These are phyloP conservation scores for Wickerhamiella parazyma DNA, from an alignment of 805 yeast species.

Conservation along the genomic window DNA sequence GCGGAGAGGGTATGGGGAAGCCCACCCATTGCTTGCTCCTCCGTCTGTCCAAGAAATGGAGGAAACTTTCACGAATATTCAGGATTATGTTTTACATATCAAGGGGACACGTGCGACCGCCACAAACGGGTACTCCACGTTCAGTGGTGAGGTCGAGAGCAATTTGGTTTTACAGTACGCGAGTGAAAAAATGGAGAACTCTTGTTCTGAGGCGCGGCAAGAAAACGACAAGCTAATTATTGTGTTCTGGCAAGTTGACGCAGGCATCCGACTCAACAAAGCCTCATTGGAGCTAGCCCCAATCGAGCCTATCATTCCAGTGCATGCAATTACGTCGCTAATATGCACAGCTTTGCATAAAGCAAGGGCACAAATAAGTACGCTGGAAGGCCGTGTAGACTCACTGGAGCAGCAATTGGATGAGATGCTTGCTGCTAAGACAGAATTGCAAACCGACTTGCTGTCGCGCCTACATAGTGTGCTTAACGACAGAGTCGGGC, in stretches of 20 bases:
- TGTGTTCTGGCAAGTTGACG: slow-evolving; percentile 1
- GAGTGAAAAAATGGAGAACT: background rate
- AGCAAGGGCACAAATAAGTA: background rate
- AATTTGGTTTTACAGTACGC: background rate
- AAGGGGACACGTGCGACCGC: background rate
- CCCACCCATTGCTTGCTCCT: background rate
- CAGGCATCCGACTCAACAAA: background rate
- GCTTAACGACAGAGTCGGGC: too few species aligned
- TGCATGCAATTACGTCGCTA: background rate
- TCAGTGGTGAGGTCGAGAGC: background rate
- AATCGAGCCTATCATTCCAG: background rate
- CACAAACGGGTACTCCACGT: background rate
- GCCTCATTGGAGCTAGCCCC: background rate
- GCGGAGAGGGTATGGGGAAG: background rate
- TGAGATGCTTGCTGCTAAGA: slow-evolving; percentile 15
- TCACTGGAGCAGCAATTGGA: background rate
- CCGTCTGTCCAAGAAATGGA: background rate
- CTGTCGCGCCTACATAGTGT: slow-evolving; percentile 10
- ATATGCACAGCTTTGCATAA: background rate
- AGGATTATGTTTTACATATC: background rate
- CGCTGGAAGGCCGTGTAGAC: background rate
- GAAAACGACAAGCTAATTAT: background rate
- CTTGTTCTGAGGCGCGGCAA: background rate
- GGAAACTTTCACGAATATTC: background rate
- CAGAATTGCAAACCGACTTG: slow-evolving; percentile 10